These are phyloP conservation scores for Epichloe sibirici DNA, from an alignment of 2,329 filamentous ascomycete species.

Conservation along the genomic window DNA sequence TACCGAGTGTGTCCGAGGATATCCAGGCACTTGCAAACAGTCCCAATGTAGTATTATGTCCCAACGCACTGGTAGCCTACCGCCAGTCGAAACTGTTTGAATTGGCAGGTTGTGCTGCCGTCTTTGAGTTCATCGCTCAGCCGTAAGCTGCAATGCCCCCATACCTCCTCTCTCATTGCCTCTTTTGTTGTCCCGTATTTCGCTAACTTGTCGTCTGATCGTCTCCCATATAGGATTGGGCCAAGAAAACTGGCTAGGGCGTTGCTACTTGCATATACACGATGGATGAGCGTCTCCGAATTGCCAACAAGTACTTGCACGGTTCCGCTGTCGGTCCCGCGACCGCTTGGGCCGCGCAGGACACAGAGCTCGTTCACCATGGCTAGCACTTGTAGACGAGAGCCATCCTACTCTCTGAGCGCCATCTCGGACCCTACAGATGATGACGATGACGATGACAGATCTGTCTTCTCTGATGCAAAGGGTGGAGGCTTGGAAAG, in stretches of 20 bases:
- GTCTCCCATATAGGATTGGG: neutral
- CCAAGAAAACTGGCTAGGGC: neutral
- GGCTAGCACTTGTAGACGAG: neutral
- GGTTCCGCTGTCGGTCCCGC: neutral
- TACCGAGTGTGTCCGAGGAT: neutral
- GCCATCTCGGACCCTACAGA: neutral
- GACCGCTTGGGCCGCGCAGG: neutral
- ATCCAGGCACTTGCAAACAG: neutral
- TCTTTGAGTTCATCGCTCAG: conserved; percentile 1
- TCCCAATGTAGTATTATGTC: neutral
- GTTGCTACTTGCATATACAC: neutral
- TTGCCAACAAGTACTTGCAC: neutral
- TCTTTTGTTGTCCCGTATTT: too few relatives aligned
- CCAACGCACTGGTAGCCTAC: neutral
- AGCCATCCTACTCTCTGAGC: neutral
- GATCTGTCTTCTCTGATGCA: neutral
- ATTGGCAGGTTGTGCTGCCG: neutral
- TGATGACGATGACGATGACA: neutral
- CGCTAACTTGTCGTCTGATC: neutral
- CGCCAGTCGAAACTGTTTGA: conserved; percentile 1
- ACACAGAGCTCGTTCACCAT: neutral
- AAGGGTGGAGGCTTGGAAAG: neutral
- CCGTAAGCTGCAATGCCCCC: neutral
- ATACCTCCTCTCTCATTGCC: neutral
- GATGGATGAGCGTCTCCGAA: conserved; percentile 1